Percentiles rank a stretch among this genome's conserved stretches.
Evolutionary conservation across 345 rosid genomes (phyloP).

Genomic region (Kernera saxatilis): DNA sequence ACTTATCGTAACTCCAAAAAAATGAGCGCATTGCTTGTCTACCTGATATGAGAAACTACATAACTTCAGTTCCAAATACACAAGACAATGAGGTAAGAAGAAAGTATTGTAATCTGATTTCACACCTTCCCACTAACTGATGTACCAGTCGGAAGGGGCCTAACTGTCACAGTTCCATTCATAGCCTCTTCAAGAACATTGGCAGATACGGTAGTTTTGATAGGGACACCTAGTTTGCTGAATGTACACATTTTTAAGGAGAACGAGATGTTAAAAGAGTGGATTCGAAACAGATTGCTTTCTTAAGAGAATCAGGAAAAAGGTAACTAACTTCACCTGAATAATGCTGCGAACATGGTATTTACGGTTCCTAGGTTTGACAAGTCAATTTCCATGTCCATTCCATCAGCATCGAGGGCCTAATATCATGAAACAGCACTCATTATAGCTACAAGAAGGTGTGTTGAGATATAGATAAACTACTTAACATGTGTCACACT

Average conservation of each 20-base stretch:
- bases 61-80: not conserved
- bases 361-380: conserved; percentile 96
- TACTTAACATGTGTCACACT: not conserved
- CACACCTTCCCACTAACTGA: conserved; percentile 97
- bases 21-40: conserved; percentile 95
- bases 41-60: conserved; percentile 48
- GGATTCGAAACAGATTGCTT: conserved; percentile 5
- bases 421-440: conserved; percentile 20
- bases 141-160: conserved; percentile 96
- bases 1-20: conserved; percentile 91
- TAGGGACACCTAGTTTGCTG: conserved; percentile 99
- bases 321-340: conserved; percentile 48
- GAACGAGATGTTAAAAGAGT: not conserved
- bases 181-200: conserved; percentile 98
- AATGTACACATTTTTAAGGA: not conserved
- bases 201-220: conserved; percentile 95
- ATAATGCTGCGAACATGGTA: conserved; percentile 97
- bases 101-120: not conserved
- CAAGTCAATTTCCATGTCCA: conserved; percentile 98
- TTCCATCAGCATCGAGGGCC: conserved; percentile 83
- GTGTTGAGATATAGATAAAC: not conserved
- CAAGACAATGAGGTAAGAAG: not conserved
- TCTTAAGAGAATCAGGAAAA: not conserved
- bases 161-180: conserved; percentile 94
- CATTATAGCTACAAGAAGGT: not conserved